Base-by-base conservation (phyloP, 495 filamentous ascomycete species). In the Alectoria sarmentosa region DNA sequence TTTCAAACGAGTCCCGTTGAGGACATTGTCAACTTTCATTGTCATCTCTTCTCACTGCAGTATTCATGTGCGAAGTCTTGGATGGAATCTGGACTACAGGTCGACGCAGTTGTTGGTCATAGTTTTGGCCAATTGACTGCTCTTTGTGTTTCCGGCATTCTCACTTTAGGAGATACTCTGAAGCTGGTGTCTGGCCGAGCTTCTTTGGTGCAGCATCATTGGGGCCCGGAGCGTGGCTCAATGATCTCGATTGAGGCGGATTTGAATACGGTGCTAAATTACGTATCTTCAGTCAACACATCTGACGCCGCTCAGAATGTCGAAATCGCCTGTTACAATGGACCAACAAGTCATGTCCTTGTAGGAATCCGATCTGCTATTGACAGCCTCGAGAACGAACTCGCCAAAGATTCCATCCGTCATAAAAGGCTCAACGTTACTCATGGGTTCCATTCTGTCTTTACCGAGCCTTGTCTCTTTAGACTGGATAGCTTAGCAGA, bases 241-340 rank as follows among this genome's bases (percentile, higher is more conserved):
- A 86, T 86, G 84, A 41, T 84, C 6, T 66, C 71, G 17, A 39
- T 76, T 17, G 66, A 74, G 13, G 66, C 38, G 19, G 38, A 65
- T 37, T n/a, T n/a, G n/a, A n/a, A n/a, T n/a, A n/a, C n/a, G n/a
- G n/a, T n/a, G n/a, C n/a, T n/a, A n/a, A n/a, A n/a, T n/a, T n/a
- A n/a, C n/a, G n/a, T n/a, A n/a, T 39, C 64, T 1, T 36, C 56
- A 1, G 56, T 65, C 2, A 59, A 6, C 13, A 41, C 39, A 41
- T 9, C 5, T 6, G 7, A 9, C 15, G 39, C 39, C 8, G 39
- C 39, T 28, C 49, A 36, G 11, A 7, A 26, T 28, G 70, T 66
- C 6, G 67, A 57, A 7, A 79, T 84, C 67, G 80, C 82, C 1
- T 84, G 82, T 65, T 79, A 75, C 65, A 85, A 84, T 65, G 79